Conservation (phyloP, 768 basidiomycete genomes). For the Trametes coccinea region DNA sequence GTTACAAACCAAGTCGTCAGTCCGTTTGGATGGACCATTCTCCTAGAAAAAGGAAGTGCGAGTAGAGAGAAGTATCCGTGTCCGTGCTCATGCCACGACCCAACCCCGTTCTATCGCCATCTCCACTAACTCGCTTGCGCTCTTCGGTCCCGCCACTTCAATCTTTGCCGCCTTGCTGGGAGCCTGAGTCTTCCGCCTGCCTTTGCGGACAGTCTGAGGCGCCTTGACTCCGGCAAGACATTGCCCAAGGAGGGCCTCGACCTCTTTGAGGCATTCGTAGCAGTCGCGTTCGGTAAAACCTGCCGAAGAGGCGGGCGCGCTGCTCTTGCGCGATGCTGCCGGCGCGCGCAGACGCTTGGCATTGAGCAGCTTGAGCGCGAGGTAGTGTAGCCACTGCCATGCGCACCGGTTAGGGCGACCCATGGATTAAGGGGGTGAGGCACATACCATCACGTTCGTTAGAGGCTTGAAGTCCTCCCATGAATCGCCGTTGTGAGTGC, state of each 20-base stretch:
- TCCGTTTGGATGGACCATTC: neutral
- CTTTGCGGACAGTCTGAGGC: slow-evolving; percentile 36
- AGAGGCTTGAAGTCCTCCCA: slow-evolving; percentile 83
- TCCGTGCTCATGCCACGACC: slow-evolving; percentile 37
- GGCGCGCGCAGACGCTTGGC: slow-evolving; percentile 69
- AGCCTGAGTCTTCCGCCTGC: slow-evolving; percentile 37
- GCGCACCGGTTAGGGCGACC: neutral
- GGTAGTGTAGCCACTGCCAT: slow-evolving; percentile 89
- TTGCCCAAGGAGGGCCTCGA: slow-evolving; percentile 57
- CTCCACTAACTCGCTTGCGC: slow-evolving; percentile 62
- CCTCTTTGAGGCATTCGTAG: slow-evolving; percentile 65
- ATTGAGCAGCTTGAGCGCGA: slow-evolving; percentile 69
- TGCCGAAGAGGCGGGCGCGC: slow-evolving; percentile 34
- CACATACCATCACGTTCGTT: slow-evolving; percentile 86
- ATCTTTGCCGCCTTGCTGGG: slow-evolving; percentile 21
- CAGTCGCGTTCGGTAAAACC: slow-evolving; percentile 65
- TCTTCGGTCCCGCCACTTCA: slow-evolving; percentile 19
- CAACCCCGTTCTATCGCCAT: slow-evolving; percentile 65
- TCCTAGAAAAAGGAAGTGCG: too few relatives aligned
- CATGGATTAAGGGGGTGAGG: neutral
- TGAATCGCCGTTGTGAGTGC: slow-evolving; percentile 49
- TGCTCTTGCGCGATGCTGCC: slow-evolving; percentile 41
- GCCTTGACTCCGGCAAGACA: slow-evolving; percentile 43
- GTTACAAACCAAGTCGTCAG: neutral
- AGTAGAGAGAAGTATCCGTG: too few relatives aligned